Evolutionary conservation across 768 basidiomycete genomes (phyloP).

Genomic region (Crassisporium funariophilum): DNA sequence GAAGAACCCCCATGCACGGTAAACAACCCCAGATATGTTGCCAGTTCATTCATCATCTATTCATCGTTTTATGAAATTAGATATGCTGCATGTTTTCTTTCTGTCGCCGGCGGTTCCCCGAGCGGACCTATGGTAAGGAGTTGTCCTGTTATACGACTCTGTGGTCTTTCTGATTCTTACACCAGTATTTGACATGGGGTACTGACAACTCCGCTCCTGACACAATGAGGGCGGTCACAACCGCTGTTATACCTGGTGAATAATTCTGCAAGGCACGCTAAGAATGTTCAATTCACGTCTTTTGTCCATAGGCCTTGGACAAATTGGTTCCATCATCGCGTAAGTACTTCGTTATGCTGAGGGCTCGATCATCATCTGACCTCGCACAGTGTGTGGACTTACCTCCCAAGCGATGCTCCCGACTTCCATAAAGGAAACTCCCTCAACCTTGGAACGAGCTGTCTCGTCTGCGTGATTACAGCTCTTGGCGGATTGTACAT

Average conservation of each 20-base stretch:
- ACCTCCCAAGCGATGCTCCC: constrained; percentile 46
- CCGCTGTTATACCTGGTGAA: constrained; percentile 45
- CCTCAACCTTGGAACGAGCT: constrained; percentile 43
- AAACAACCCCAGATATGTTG: constrained; percentile 6
- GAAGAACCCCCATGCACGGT: constrained; percentile 40
- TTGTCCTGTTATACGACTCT: not conserved
- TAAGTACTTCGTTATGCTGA: constrained; percentile 19
- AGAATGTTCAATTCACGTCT: not conserved
- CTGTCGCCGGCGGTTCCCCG: constrained; percentile 39
- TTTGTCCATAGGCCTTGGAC: constrained; percentile 36
- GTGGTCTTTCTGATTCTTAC: not conserved
- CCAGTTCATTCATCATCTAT: not conserved
- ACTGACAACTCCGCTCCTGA: constrained; percentile 53
- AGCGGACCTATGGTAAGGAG: constrained; percentile 36
- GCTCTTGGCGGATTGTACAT: constrained; percentile 37
- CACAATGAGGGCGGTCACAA: constrained; percentile 47
- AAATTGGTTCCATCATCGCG: constrained; percentile 48
- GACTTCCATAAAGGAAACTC: constrained; percentile 50
- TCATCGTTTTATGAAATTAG: constrained; percentile 18
- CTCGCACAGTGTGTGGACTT: constrained; percentile 45
- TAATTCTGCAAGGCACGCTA: not conserved
- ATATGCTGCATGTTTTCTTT: constrained; percentile 51
- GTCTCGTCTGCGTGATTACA: constrained; percentile 32
- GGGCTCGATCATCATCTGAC: not conserved
- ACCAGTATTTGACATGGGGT: constrained; percentile 45